These are phyloP conservation scores for Exophiala dermatitidis DNA, from an alignment of 2,329 filamentous ascomycete species.

Conservation along the genomic window DNA sequence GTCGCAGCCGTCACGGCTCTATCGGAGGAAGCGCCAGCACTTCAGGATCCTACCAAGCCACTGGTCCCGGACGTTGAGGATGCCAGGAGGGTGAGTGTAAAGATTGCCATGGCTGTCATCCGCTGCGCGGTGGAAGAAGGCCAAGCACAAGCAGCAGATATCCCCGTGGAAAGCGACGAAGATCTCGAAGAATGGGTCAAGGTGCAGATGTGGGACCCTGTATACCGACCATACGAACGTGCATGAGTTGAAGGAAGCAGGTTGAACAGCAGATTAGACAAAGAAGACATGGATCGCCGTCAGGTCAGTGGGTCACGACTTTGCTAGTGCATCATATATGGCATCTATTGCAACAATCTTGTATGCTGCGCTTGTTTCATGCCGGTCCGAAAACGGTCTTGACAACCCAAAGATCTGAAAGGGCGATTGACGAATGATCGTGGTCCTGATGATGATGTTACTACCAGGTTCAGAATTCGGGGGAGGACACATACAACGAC, in stretches of 20 bases:
- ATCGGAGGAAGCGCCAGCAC: conserved; percentile 62
- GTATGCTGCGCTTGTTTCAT: too few relatives aligned
- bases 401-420: too few relatives aligned
- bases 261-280: too few relatives aligned
- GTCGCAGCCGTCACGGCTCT: conserved; percentile 71
- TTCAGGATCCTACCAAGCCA: conserved; percentile 56
- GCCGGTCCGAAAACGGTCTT: too few relatives aligned
- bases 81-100: conserved; percentile 67
- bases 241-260: background rate
- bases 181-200: conserved; percentile 37
- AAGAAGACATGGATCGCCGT: too few relatives aligned
- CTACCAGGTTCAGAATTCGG: too few relatives aligned
- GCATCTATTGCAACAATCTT: too few relatives aligned
- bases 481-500: too few relatives aligned
- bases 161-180: conserved; percentile 45
- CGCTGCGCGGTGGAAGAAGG: conserved; percentile 62
- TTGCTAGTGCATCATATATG: too few relatives aligned
- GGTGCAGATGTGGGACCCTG: conserved; percentile 39
- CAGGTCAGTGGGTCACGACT: too few relatives aligned
- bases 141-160: conserved; percentile 56
- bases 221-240: conserved; percentile 26
- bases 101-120: conserved; percentile 70
- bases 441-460: too few relatives aligned
- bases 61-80: conserved; percentile 69
- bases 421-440: too few relatives aligned